Evolutionary conservation across 345 rosid species (phyloP).

Genomic region (Mangifera indica): DNA sequence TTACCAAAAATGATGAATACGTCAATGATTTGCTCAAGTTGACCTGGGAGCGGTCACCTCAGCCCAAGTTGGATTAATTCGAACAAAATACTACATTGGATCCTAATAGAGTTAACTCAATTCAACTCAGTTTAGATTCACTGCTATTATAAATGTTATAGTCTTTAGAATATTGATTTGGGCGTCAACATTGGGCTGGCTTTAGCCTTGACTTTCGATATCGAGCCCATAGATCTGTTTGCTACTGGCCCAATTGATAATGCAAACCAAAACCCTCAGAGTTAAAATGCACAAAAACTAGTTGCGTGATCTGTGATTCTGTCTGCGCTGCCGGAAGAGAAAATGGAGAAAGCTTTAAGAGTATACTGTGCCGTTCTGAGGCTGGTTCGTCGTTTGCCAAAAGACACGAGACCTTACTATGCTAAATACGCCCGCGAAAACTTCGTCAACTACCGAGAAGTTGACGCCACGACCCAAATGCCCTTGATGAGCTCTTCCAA

Average conservation of each 20-base stretch:
- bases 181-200: not conserved
- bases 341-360: constrained; percentile 73
- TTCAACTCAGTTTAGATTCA: too few species aligned
- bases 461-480: constrained; percentile 50
- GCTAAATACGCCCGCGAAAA: constrained; percentile 90
- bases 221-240: not conserved
- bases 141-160: too few species aligned
- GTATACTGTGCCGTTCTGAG: constrained; percentile 76
- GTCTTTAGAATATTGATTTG: too few species aligned
- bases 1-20: too few species aligned
- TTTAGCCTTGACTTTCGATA: not conserved
- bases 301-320: not conserved
- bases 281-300: not conserved
- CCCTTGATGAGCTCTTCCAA: constrained; percentile 78
- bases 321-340: not conserved
- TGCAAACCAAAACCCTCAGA: not conserved
- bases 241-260: not conserved
- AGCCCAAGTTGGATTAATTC: too few species aligned
- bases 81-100: too few species aligned
- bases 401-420: constrained; percentile 79
- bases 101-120: too few species aligned
- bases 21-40: too few species aligned
- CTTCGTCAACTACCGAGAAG: constrained; percentile 80
- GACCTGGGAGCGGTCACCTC: too few species aligned
- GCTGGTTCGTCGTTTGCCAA: constrained; percentile 72